Evolutionary conservation across 2,329 filamentous ascomycete species (phyloP).

Genomic region (Hirsutella rhossiliensis): DNA sequence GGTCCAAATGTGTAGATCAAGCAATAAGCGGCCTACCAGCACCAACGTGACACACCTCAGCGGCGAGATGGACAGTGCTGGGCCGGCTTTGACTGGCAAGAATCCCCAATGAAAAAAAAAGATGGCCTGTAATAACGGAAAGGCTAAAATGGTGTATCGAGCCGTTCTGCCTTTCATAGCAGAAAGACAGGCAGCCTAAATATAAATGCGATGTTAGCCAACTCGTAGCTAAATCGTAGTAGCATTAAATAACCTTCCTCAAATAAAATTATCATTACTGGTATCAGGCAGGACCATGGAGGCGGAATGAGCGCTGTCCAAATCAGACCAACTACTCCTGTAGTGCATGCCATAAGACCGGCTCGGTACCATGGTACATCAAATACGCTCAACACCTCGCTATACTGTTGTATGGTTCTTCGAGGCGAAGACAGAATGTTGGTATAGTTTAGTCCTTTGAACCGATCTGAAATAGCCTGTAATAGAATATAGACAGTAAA

Average conservation of each 20-base stretch:
- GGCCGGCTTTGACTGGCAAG: not conserved
- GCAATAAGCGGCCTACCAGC: not conserved
- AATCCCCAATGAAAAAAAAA: not conserved
- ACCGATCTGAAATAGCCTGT: too few relatives aligned
- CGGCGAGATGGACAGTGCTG: not conserved
- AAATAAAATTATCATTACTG: too few relatives aligned
- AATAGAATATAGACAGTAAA: not conserved
- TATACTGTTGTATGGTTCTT: too few relatives aligned
- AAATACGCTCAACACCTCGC: too few relatives aligned
- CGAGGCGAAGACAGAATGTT: too few relatives aligned
- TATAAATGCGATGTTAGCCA: not conserved
- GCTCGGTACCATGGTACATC: too few relatives aligned
- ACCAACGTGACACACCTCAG: not conserved
- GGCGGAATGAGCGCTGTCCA: too few relatives aligned
- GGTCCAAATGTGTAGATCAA: not conserved
- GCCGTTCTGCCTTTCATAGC: not conserved
- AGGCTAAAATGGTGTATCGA: not conserved
- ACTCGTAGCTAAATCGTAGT: not conserved
- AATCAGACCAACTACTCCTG: too few relatives aligned
- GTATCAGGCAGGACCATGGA: too few relatives aligned
- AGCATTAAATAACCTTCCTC: not conserved
- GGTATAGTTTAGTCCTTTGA: too few relatives aligned
- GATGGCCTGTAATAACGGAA: not conserved
- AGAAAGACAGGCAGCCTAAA: not conserved
- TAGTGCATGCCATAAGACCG: too few relatives aligned